Base-by-base conservation (phyloP, 768 basidiomycete species). In the Paxillus ammoniavirescens region DNA sequence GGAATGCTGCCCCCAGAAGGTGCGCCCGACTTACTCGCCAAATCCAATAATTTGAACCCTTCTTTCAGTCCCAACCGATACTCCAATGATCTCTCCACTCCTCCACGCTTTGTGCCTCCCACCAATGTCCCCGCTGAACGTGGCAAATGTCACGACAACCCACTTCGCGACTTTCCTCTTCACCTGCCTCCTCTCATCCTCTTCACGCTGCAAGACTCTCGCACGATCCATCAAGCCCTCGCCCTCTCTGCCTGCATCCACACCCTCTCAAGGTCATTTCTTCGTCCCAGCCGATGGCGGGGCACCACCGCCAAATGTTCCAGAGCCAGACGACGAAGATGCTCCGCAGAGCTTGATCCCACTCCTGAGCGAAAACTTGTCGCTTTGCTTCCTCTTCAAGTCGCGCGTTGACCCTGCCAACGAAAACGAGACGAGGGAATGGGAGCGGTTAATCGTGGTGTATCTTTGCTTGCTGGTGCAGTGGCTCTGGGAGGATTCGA, bases 401-500 rank as follows among this genome's bases (percentile, higher is more conserved):
- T 82, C 82, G 7, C 77, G 91, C 33, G 61, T 62, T 12, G 66
- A 71, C 12, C 7, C 33, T 12, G 74, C 83, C 10, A 77, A 87
- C 59, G 83, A 83, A 37, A 77, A 77, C 42, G 91, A 95, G 61
- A 79, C 82, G 13, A 76, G 88, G 46, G 95, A 97, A 62, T 98
- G 94, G 93, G 93, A 93, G 57, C 78, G 93, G 54, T 75, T 96
- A 44, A 86, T 94, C 63, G 84, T 91, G 8, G 89, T 86, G 0
- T 96, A 98, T 65, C 75, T 98, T 35, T 82, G 83, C 45, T 69
- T 97, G 50, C 77, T 99, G 31, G 78, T 83, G 4, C 92, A 94
- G 57, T 99, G 97, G 97, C 76, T 97, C 7, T 99, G 95, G 95
- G 96, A 98, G 63, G 95, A 97, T 62, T 86, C 94, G 0, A 81